Evolutionary conservation across 1,284 basidiomycete species (phyloP), one percentile per base, ranked within the genome.

Genomic region (Malassezia vespertilionis): DNA sequence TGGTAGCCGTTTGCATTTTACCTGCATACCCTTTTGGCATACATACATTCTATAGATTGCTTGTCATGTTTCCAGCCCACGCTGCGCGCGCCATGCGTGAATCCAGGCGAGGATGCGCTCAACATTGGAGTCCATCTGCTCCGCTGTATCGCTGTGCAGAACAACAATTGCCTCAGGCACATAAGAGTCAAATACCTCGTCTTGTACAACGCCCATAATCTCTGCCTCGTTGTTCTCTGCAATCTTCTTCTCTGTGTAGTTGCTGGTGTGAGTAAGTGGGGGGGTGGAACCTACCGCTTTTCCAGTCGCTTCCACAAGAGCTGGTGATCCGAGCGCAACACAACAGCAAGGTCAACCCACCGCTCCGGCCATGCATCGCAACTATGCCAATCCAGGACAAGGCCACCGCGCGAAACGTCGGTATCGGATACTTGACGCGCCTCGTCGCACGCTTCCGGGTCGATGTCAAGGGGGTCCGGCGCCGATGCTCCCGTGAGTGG

Each of bases 191-290:
- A 81, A 77, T 2, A 91, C 90, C 71, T 97, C 91, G 34, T 86
- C 83, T 8, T 84, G 74, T 20, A 93, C 82, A 27, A 89, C 82
- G 64, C 86, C 79, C 90, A 97, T 95, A 69, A 99, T 97, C 73
- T 99, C 91, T 8, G 90, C 89, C 61, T 90, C 83, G 72, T 97
- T 91, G 72, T 99, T 99, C 73, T 97, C 93, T 69, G 90, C 84
- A 9, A 97, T 87, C 74, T 99, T 99, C 69, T 86, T 85, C 36
- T 88, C 72, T 1, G 84, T 75, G 68, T 97, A 97, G 10, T 80
- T 79, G 57, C 91, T 95, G 48, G 20, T 12, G 12, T 3, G 14
- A 10, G 9, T 6, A 10, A 26, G 5, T 36, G 6, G 18, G n/a
- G 1, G 34, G 5, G 15, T 2, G 4, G 15, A 6, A 53, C 50